Base-by-base conservation (phyloP, 1,284 basidiomycete genomes). In the Marasmius tenuissimus region DNA sequence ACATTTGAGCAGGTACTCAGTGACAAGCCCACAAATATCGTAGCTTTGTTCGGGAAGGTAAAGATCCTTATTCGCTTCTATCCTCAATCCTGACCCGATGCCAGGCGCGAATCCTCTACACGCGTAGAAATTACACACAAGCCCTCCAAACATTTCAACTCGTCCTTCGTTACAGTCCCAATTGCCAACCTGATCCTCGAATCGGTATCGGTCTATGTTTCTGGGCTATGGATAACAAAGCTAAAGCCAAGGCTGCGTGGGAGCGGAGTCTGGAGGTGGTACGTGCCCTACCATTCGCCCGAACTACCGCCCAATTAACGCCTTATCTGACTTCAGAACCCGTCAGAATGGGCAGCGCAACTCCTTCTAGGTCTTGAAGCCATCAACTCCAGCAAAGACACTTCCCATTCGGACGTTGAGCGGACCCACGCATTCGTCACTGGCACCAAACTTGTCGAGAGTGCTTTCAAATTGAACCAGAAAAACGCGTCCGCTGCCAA, bases 161-260 rank as follows among this genome's bases (percentile, higher is more conserved):
- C 60, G 88, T 96, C 12, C 82, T 98, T 14, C 78, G 83, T 49
- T 82, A 93, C 50, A 88, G 87, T 58, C 94, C 96, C 0, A 76
- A 83, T 12, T 92, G 91, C 74, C 77, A 83, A 22, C 96, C 96
- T 0, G 96, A 98, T 73, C 96, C 96, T 35, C 85, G 96, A 14
- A 92, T 97, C 66, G 96, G 96, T 16, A 93, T 98, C 42, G 96
- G 96, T 9, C 78, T 97, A 8, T 97, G 96, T 74, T 81, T 94
- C 18, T 97, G 93, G 92, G 85, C 91, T 10, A 80, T 97, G 75
- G 91, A 91, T 59, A 87, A 96, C 68, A 88, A 88, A 62, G 79
- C 80, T 3, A 89, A 88, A 66, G 96, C 96, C 0, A 87, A 87
- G 65, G 84, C 84, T 35, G 96, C 95, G 0, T 98, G 96, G 96